These are phyloP conservation scores for Arthrobotrys pseudoclavata DNA, from an alignment of 2,329 filamentous ascomycete genomes.

Conservation along the genomic window DNA sequence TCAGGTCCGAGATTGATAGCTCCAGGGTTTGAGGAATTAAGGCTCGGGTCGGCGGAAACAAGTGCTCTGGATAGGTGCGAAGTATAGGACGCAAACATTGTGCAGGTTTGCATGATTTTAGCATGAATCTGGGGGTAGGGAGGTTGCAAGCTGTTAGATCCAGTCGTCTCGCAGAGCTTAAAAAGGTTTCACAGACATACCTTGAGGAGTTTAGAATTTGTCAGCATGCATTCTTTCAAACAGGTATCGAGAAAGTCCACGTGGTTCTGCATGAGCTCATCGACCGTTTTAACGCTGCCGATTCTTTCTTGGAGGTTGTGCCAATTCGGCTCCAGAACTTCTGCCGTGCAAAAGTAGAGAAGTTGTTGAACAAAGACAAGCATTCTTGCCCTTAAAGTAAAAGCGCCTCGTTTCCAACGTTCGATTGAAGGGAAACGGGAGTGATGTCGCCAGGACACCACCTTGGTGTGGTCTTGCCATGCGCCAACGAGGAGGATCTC, in stretches of 20 bases:
- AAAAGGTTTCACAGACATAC: slow-evolving; percentile 70
- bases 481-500: slow-evolving; percentile 87
- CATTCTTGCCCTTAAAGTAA: slow-evolving; percentile 93
- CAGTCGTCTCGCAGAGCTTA: neutral
- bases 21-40: slow-evolving; percentile 60
- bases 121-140: slow-evolving; percentile 82
- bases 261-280: slow-evolving; percentile 98
- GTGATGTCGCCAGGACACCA: slow-evolving; percentile 83
- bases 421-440: slow-evolving; percentile 81
- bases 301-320: slow-evolving; percentile 73
- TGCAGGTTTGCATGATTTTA: slow-evolving; percentile 96
- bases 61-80: slow-evolving; percentile 87
- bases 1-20: slow-evolving; percentile 56
- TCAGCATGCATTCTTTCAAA: slow-evolving; percentile 98
- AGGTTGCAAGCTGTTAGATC: neutral
- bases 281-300: slow-evolving; percentile 80
- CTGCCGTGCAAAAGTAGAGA: slow-evolving; percentile 94
- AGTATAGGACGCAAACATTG: slow-evolving; percentile 91
- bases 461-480: slow-evolving; percentile 90
- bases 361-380: slow-evolving; percentile 96
- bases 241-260: slow-evolving; percentile 98
- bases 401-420: slow-evolving; percentile 91
- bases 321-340: slow-evolving; percentile 99
- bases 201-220: slow-evolving; percentile 91
- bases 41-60: slow-evolving; percentile 82